phyloP scores from a whole-genome alignment of 129 eudicot genomes.

The Scalesia atractyloides region DNA sequence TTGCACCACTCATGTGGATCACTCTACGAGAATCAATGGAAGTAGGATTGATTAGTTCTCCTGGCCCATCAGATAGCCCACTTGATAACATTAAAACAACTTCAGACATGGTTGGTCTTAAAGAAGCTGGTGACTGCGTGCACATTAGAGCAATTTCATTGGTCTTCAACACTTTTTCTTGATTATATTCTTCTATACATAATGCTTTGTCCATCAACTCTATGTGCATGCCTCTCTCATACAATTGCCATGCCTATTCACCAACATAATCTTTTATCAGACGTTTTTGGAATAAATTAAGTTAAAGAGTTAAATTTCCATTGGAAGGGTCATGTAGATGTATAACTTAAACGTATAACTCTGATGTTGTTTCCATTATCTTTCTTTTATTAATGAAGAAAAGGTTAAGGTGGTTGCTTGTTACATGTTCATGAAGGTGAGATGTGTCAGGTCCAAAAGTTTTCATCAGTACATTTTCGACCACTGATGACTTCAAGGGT shows the following conservation, averaged over 20 bases:
- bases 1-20: conserved; percentile 17
- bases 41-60: conserved; percentile 29
- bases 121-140: conserved; percentile 58
- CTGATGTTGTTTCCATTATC: too few species aligned
- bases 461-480: conserved; percentile 22
- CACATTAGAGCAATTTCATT: conserved; percentile 58
- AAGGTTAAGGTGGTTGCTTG: background rate
- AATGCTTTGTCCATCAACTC: conserved; percentile 41
- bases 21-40: conserved; percentile 30
- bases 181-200: conserved; percentile 22
- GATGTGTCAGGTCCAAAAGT: conserved; percentile 40
- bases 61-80: conserved; percentile 28
- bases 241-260: conserved; percentile 48
- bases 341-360: too few species aligned
- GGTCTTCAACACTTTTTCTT: conserved; percentile 40
- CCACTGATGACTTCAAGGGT: conserved; percentile 52
- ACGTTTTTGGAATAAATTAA: background rate
- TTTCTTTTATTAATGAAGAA: background rate
- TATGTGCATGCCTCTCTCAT: conserved; percentile 26
- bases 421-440: conserved; percentile 62
- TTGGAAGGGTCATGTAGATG: too few species aligned
- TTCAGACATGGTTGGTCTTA: conserved; percentile 71
- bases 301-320: too few species aligned
- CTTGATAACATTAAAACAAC: conserved; percentile 53
- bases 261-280: background rate